phyloP scores from a whole-genome alignment of 768 basidiomycete species.

The Boletus rex-veris region DNA sequence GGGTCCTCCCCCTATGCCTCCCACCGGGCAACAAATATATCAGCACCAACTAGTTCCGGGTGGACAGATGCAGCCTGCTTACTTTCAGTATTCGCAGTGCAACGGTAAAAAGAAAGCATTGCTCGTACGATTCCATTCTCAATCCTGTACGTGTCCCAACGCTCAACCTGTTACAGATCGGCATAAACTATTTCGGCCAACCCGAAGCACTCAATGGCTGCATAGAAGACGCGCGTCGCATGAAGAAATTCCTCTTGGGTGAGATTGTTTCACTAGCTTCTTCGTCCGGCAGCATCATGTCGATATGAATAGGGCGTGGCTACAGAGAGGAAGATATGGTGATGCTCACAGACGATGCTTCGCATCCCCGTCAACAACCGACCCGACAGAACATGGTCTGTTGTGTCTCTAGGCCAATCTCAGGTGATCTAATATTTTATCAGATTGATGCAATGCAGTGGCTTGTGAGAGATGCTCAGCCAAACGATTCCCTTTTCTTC shows the following conservation, averaged over 20 bases:
- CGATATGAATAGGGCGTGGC: constrained; percentile 31
- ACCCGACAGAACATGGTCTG: constrained; percentile 79
- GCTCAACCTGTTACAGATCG: constrained; percentile 51
- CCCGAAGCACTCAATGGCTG: constrained; percentile 73
- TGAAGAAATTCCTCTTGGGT: constrained; percentile 74
- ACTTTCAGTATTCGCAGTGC: constrained; percentile 88
- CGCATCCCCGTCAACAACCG: constrained; percentile 59
- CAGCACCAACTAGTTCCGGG: constrained; percentile 53
- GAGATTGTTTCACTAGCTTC: constrained; percentile 21
- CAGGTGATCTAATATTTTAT: background rate
- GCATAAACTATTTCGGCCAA: constrained; percentile 82
- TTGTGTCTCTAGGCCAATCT: constrained; percentile 1
- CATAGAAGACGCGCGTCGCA: constrained; percentile 86
- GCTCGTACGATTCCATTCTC: constrained; percentile 49
- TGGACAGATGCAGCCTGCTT: constrained; percentile 51
- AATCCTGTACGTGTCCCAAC: background rate
- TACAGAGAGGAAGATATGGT: constrained; percentile 83
- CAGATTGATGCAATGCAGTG: constrained; percentile 82
- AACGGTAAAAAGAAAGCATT: constrained; percentile 86
- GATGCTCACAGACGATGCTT: constrained; percentile 74
- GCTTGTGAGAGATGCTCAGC: constrained; percentile 77
- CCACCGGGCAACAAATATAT: constrained; percentile 56
- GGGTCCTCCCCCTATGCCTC: constrained; percentile 50
- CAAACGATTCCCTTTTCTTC: constrained; percentile 88
- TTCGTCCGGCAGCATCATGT: background rate